Base-by-base conservation (phyloP, 2,329 filamentous ascomycete genomes). In the Penicillium sumatraense region DNA sequence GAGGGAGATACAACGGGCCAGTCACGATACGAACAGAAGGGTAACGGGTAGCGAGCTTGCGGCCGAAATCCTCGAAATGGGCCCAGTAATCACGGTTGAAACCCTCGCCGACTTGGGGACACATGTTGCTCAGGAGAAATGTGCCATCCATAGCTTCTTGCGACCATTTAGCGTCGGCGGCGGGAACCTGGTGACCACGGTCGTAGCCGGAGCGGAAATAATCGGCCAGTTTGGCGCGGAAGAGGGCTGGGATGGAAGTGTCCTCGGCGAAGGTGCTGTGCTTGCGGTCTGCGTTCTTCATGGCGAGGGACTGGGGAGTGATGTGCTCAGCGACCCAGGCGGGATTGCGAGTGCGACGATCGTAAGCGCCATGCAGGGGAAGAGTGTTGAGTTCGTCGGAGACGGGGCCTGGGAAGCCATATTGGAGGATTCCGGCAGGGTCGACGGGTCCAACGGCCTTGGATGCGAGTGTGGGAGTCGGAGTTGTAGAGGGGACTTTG, bases 11-110 rank as follows among this genome's bases (percentile, higher is more conserved):
- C 40, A 99, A 78, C 2, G 95, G 95, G 0, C 95, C 95, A 0
- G 95, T 99, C 53, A 97, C 91, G 64, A 98, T 88, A 59, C 95
- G 84, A 23, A 99, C 93, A 38, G 85, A 89, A 1, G 93, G 93
- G 71, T 97, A 99, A 51, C 80, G 83, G 44, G 81, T 78, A 1
- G 93, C 93, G 62, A 99, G 81, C 16, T 91, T 82, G 9, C 95
- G 86, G 78, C 93, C 97, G 71, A 98, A 99, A 71, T 97, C 93
- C 78, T 99, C 95, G 64, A 99, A 93, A 75, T 99, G 95, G 33
- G 95, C 90, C 95, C 95, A 99, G 84, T 99, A 99, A 79, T 99
- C 95, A 49, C 95, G 85, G 79, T 99, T 99, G 83, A 99, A 99
- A 56, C 95, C 95, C 72, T 97, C 91, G 63, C 95, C 95, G 26